Evolutionary conservation across 2,329 filamentous ascomycete species (phyloP), one percentile per base, ranked within the genome.

Genomic region (Mollisia scopiformis): DNA sequence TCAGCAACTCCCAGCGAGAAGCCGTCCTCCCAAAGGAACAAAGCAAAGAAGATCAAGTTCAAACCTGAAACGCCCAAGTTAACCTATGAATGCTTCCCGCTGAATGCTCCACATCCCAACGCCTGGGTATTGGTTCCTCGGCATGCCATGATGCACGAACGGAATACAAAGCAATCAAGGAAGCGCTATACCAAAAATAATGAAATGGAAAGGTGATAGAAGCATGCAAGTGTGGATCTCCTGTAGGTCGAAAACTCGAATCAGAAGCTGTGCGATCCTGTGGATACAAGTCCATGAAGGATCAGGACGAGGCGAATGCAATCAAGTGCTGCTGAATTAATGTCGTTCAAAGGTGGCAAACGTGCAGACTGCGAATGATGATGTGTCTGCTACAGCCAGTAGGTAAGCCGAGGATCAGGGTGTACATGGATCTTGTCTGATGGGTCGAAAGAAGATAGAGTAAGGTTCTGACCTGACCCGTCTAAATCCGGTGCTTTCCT

Each of bases 121-220:
- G 43, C 43, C 43, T 47, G 43, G 43, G 43, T 47, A 47, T 47
- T 47, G 43, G 43, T 13, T 47, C 28, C 43, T 47, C 25, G 23
- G 43, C 43, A 47, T 47, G 43, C 23, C 43, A 47, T 47, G 43
- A 47, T 47, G 43, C 43, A 47, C 43, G 43, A 21, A 47, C 10
- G 43, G 21, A 47, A 47, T 47, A 47, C 43, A 47, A 43, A 39
- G 8, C 37, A 11, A 19, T 3, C 16, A 43, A 28, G 23, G 10
- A 47, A 27, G 3, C 43, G 43, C 43, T 47, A 47, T 47, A 47
- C 25, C 41, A 47, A 27, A 27, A 47, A 14, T 47, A 27, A 46
- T 19, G 11, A 16, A 47, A 47, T 10, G 43, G 28, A 47, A 47
- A 10, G 25, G 43, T 6, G 16, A 25, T 13, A 47, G 5, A 27